Evolutionary conservation across 495 filamentous ascomycete genomes (phyloP).

Genomic region (Monascus purpureus): DNA sequence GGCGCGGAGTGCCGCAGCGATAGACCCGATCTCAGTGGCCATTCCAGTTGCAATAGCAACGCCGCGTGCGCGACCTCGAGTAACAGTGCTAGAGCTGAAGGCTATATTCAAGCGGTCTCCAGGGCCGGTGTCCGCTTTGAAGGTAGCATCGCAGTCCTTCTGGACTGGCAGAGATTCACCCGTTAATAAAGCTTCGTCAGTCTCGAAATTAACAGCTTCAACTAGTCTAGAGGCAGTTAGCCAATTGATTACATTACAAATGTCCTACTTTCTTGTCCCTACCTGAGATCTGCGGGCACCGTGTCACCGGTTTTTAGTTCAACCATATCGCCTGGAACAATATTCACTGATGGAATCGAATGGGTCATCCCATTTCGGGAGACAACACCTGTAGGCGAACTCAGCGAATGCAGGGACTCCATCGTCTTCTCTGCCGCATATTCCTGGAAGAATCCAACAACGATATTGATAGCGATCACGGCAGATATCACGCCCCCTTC

Average conservation of each 20-base stretch:
- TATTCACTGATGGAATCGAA: constrained; percentile 38
- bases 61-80: constrained; percentile 68
- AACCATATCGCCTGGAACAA: constrained; percentile 54
- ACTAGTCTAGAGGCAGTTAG: constrained; percentile 10
- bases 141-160: constrained; percentile 55
- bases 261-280: neutral
- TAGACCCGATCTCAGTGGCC: constrained; percentile 48
- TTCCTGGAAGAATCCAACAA: constrained; percentile 58
- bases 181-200: constrained; percentile 55
- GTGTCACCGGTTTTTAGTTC: constrained; percentile 66
- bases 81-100: constrained; percentile 50
- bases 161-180: constrained; percentile 41
- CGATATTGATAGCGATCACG: constrained; percentile 52
- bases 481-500: constrained; percentile 55
- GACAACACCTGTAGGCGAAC: constrained; percentile 46
- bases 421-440: constrained; percentile 64
- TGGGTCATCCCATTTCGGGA: constrained; percentile 39
- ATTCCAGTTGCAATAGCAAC: constrained; percentile 54
- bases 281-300: constrained; percentile 47
- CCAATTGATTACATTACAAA: neutral
- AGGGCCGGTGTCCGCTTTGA: constrained; percentile 50
- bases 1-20: constrained; percentile 40
- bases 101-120: constrained; percentile 40
- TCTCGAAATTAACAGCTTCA: constrained; percentile 47
- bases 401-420: constrained; percentile 51